Percentiles rank a stretch among this genome's conserved stretches.
These are phyloP conservation scores for Pulveroboletus ravenelii DNA, from an alignment of 768 basidiomycete species.

Conservation along the genomic window DNA sequence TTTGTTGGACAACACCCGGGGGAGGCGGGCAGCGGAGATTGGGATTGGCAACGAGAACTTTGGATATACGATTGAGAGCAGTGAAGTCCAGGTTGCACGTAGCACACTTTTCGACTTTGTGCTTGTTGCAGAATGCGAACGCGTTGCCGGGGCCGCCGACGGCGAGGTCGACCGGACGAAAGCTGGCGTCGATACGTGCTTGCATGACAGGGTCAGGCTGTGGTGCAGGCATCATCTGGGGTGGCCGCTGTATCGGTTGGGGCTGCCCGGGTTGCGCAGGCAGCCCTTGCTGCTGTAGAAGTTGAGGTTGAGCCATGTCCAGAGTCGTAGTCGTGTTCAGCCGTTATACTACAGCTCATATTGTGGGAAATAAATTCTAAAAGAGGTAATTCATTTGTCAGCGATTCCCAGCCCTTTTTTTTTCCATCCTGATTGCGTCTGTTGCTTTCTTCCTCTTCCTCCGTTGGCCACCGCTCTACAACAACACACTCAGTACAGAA, in stretches of 20 bases:
- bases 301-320: slow-evolving; percentile 60
- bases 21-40: slow-evolving; percentile 77
- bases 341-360: background rate
- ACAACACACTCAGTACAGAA: slow-evolving; percentile 22
- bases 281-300: slow-evolving; percentile 49
- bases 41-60: slow-evolving; percentile 63
- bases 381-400: slow-evolving; percentile 18
- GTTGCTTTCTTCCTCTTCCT: slow-evolving; percentile 22
- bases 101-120: slow-evolving; percentile 70
- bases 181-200: slow-evolving; percentile 73
- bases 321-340: background rate
- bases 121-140: slow-evolving; percentile 57
- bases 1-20: slow-evolving; percentile 67
- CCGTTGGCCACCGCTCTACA: slow-evolving; percentile 25
- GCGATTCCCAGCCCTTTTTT: slow-evolving; percentile 24
- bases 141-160: slow-evolving; percentile 50
- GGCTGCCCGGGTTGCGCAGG: slow-evolving; percentile 31
- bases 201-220: slow-evolving; percentile 69
- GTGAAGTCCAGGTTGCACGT: slow-evolving; percentile 72
- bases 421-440: slow-evolving; percentile 13
- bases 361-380: slow-evolving; percentile 8
- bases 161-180: slow-evolving; percentile 50
- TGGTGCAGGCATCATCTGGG: slow-evolving; percentile 41
- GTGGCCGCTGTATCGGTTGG: slow-evolving; percentile 31
- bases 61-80: slow-evolving; percentile 70